Evolutionary conservation across 495 filamentous ascomycete genomes (phyloP), one percentile per base, ranked within the genome.

Genomic region (Trichoderma parareesei): DNA sequence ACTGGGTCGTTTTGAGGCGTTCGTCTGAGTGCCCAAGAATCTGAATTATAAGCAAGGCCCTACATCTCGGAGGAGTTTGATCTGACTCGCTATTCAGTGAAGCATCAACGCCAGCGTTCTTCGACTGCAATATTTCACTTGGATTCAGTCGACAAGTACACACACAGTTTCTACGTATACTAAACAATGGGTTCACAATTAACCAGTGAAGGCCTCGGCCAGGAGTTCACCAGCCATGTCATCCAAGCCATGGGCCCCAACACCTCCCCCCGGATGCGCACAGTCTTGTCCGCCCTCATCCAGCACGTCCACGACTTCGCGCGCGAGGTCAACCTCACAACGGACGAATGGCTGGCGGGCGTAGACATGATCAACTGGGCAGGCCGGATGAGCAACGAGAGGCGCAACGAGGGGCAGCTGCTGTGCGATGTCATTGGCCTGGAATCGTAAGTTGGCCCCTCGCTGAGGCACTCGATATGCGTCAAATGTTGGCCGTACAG

Each of bases 361-460:
- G 72, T 82, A 9, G 11, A 41, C 64, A 70, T 90, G 79, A 79
- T 92, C 72, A 92, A 91, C 76, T 84, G 82, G 73, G 83, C 84
- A n/a, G 89, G 89, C 38, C 80, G 79, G 67, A 89, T 89, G 84
- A 90, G 87, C 65, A 77, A 84, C 67, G 83, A 87, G 63, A 82
- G 81, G 65, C 87, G 89, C 48, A 90, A 92, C 67, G 89, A 92
- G 76, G 85, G 85, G 38, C 86, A 88, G 67, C 78, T 90, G 14
- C 73, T 92, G 16, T 86, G 82, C 71, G 89, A 92, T 69, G 79
- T 92, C 64, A 77, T 91, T 33, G 89, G 89, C 38, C 75, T 92
- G 14, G 89, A 91, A 73, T 84, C 86, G 76, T 61, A 42, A 13
- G 60, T 61, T 20, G 14, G 13, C 33, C 38, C 38, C 38, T 27